Evolutionary conservation across 805 yeast genomes (phyloP).

Genomic region (Cyberlindnera veronae): DNA sequence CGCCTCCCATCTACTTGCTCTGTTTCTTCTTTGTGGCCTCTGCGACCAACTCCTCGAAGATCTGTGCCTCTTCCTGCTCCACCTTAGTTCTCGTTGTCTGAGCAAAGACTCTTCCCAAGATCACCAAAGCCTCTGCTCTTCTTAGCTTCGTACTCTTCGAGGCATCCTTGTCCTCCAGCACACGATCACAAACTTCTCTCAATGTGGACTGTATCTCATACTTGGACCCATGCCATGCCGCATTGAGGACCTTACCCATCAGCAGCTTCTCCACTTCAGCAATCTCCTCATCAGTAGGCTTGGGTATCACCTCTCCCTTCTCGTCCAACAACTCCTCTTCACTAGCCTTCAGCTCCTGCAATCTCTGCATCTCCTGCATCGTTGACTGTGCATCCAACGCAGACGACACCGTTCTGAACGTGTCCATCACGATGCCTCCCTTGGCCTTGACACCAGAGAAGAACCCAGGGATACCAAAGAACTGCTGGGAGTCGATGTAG

Average conservation of each 20-base stretch:
- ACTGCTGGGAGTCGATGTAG: conserved; percentile 59
- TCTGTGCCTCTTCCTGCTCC: conserved; percentile 73
- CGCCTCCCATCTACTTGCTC: conserved; percentile 4
- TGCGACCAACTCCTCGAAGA: conserved; percentile 68
- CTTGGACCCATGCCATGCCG: conserved; percentile 82
- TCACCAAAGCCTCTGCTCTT: conserved; percentile 59
- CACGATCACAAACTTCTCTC: conserved; percentile 64
- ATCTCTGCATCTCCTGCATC: conserved; percentile 65
- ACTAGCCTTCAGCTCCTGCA: conserved; percentile 49
- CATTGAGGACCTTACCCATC: conserved; percentile 76
- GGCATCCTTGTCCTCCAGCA: conserved; percentile 55
- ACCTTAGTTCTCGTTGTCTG: conserved; percentile 57
- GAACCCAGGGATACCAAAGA: conserved; percentile 67
- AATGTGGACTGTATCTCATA: conserved; percentile 74
- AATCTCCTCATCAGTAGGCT: conserved; percentile 56
- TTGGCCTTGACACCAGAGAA: conserved; percentile 71
- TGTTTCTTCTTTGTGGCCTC: conserved; percentile 46
- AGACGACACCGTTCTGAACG: conserved; percentile 64
- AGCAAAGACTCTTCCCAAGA: conserved; percentile 62
- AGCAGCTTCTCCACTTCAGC: conserved; percentile 71
- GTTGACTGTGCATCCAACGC: conserved; percentile 80
- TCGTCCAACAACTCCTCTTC: conserved; percentile 42
- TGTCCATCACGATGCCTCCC: conserved; percentile 69
- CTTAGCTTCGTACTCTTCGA: conserved; percentile 43
- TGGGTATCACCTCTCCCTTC: conserved; percentile 51